Base-by-base conservation (phyloP, 495 filamentous ascomycete species). In the Aeminium ludgeri region DNA sequence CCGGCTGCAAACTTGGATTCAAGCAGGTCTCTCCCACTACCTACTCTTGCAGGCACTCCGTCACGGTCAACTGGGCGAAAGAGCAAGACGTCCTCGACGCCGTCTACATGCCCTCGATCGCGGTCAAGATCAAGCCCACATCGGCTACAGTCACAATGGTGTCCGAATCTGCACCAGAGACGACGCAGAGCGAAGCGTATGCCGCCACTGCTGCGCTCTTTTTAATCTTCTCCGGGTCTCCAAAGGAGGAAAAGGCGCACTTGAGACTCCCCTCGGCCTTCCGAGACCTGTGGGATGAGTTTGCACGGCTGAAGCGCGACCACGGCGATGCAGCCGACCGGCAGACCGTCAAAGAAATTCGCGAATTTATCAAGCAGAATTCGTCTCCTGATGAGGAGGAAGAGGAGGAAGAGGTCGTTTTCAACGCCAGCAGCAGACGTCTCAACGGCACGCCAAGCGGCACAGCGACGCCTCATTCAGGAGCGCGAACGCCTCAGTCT, bases 241-340 rank as follows among this genome's bases (percentile, higher is more conserved):
- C 70, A 2, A 87, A 80, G 52, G 89, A 94, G 50, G 85, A 91
- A 46, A 94, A 89, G 53, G 70, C 78, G 7, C 80, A 80, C 49
- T 50, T 93, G 41, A 71, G 82, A 16, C 61, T 97, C 16, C 85
- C 86, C 15, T 59, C 73, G 0, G 64, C 72, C 3, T 95, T 85
- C 81, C 73, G 86, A 52, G 83, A 87, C 35, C 61, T 95, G 10
- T 96, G 82, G 78, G 66, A 69, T 1, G 86, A 95, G 51, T 68
- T 92, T 41, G 68, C 75, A 1, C 70, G 70, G 27, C 55, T 67
- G 25, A 82, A 74, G 52, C 83, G 82, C 58, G 65, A 66, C 27
- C 73, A 77, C 49, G 63, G 67, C 11, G 76, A 87, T 54, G 69
- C 72, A 20, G 53, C 58, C 11, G 86, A 96, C 52, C 76, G 83